These are phyloP conservation scores for Drechslerella dactyloides DNA, from an alignment of 2,329 filamentous ascomycete genomes.

Conservation along the genomic window DNA sequence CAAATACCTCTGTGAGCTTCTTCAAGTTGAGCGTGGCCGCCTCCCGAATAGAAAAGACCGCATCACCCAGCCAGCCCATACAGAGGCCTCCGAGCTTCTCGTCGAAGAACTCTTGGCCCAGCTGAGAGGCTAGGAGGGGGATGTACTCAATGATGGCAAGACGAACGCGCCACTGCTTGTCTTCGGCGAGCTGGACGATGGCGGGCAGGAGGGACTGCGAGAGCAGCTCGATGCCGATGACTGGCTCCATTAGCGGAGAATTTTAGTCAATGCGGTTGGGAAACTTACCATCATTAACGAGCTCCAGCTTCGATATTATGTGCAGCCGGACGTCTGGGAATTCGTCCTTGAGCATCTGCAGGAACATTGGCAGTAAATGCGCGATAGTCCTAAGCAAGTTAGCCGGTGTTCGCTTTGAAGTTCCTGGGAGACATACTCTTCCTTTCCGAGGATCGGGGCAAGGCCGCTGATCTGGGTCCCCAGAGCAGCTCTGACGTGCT, in stretches of 20 bases:
- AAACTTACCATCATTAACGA: conserved; percentile 83
- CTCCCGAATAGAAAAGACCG: conserved; percentile 97
- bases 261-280: background rate
- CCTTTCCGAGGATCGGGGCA: conserved; percentile 94
- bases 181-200: conserved; percentile 95
- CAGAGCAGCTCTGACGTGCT: conserved; percentile 93
- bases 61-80: conserved; percentile 98
- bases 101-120: conserved; percentile 97
- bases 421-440: conserved; percentile 71
- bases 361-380: conserved; percentile 96
- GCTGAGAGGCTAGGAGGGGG: conserved; percentile 89
- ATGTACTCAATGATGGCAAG: conserved; percentile 99
- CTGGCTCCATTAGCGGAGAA: conserved; percentile 60
- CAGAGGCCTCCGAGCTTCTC: conserved; percentile 94
- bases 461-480: conserved; percentile 97
- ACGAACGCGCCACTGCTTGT: conserved; percentile 98
- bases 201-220: conserved; percentile 96
- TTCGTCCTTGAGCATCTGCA: conserved; percentile 99
- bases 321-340: conserved; percentile 97
- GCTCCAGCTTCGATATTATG: conserved; percentile 99
- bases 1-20: conserved; percentile 98
- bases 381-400: conserved; percentile 76
- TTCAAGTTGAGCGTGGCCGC: conserved; percentile 96
- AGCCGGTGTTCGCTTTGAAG: conserved; percentile 49
- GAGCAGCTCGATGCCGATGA: conserved; percentile 95